Evolutionary conservation across 2,329 filamentous ascomycete genomes (phyloP).

Genomic region (Penicillium sp.): DNA sequence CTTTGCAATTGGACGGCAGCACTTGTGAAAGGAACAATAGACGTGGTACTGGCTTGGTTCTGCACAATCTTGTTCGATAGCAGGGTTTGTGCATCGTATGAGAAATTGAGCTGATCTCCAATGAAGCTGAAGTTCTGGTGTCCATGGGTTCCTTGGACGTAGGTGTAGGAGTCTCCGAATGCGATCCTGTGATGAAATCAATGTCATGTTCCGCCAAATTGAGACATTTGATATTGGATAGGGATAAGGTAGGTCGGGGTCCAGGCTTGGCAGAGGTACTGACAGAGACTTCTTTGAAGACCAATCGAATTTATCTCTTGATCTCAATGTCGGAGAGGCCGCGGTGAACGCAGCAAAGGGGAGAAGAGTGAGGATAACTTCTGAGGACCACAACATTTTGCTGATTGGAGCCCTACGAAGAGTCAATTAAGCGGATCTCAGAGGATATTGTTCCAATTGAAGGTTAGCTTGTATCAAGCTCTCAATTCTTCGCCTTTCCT

Average conservation of each 20-base stretch:
- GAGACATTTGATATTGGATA: neutral
- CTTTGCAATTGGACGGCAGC: neutral
- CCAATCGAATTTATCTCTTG: slow-evolving; percentile 19
- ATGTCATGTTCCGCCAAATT: neutral
- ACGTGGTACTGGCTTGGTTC: slow-evolving; percentile 37
- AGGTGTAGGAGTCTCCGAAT: slow-evolving; percentile 45
- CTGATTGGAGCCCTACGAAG: neutral
- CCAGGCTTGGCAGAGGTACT: slow-evolving; percentile 3
- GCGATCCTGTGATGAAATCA: slow-evolving; percentile 23
- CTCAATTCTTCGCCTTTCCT: neutral
- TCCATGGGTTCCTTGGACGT: slow-evolving; percentile 56
- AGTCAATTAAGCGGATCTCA: no score
- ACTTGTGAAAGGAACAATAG: no score
- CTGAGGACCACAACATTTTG: neutral
- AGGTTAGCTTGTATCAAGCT: no score
- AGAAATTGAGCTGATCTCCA: slow-evolving; percentile 53
- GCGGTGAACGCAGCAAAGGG: neutral
- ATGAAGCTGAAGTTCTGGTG: slow-evolving; percentile 57
- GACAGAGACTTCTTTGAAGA: slow-evolving; percentile 18
- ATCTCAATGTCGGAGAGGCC: slow-evolving; percentile 10
- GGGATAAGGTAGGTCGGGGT: no score
- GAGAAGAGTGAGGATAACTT: neutral
- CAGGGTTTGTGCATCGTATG: slow-evolving; percentile 49
- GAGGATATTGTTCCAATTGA: neutral
- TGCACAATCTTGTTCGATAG: slow-evolving; percentile 55